A percentile compares a stretch with the other conserved stretches of the same genome.
Conservation (phyloP, 1,139 yeast species). For the Hansenula sp. region DNA sequence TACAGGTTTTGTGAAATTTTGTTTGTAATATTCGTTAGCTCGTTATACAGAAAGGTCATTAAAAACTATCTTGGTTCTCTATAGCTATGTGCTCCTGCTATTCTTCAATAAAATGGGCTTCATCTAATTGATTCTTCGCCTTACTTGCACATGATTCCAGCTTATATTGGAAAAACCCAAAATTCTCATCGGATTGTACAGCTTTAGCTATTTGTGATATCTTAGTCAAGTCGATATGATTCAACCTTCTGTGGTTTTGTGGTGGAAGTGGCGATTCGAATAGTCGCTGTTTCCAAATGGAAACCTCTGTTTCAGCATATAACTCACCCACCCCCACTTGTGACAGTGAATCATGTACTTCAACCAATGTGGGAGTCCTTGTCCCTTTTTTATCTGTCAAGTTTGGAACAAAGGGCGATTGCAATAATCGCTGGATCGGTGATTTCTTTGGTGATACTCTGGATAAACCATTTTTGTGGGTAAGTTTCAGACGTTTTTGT, state of each 20-base stretch:
- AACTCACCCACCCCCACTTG: too few species aligned
- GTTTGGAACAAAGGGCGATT: neutral
- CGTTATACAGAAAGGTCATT: too few species aligned
- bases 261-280: neutral
- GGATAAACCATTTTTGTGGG: neutral
- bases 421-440: neutral
- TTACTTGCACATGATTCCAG: neutral
- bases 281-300: neutral
- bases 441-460: neutral
- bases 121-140: too few species aligned
- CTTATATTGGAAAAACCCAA: conserved; percentile 6
- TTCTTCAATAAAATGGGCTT: too few species aligned
- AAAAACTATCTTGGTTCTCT: too few species aligned
- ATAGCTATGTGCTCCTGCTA: too few species aligned
- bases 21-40: too few species aligned
- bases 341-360: neutral
- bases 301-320: too few species aligned
- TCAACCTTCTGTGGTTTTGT: neutral
- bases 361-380: too few species aligned
- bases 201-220: neutral
- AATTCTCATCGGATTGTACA: neutral
- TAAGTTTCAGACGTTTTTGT: neutral
- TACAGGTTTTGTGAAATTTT: too few species aligned
- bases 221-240: neutral
- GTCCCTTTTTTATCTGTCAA: too few species aligned